Evolutionary conservation across 495 filamentous ascomycete genomes (phyloP), one percentile per base, ranked within the genome.

Genomic region (Podospora bellae-mahoneyi): DNA sequence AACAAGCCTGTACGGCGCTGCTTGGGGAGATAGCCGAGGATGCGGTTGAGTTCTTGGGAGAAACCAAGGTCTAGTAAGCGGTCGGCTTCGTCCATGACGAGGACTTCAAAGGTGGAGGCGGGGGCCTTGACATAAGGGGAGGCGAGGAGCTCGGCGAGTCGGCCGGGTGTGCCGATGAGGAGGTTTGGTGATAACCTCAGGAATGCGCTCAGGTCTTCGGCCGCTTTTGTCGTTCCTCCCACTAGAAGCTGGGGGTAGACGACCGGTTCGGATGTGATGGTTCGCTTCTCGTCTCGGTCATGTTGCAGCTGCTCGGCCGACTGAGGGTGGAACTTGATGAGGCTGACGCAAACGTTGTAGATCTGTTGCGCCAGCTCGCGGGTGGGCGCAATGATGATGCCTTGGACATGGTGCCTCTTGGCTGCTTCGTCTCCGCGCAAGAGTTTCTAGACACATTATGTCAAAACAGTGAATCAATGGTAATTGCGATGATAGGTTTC

Each of bases 11-110:
- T 99, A 18, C 95, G 85, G 48, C 95, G 83, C 75, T 99, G 96
- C 74, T 98, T 99, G 2, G 95, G 96, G 15, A 99, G 80, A 10
- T 90, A 85, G 13, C 87, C 84, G 34, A 98, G 80, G 64, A 99
- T 99, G 61, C 87, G 90, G 63, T 92, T 91, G 4, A 99, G 80
- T 69, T 95, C 91, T 7, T 94, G 88, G 73, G 93, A 93, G 81
- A 99, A 98, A 9, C 96, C 96, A n/a, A 97, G 83, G 78, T 99
- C 96, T 7, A 99, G 81, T 27, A 99, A 80, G 64, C 96, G 82
- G 75, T 99, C 95, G 56, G 95, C 95, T 79, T 99, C 95, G 73
- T 99, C 95, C 63, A 99, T 83, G 60, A 99, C 90, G 15, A 99
- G 84, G 66, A 91, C 87, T 73, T 97, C 93, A 72, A 97, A 97